Evolutionary conservation across 75 land plant genomes (phyloP).

Genomic region (Chamaecyparis obtusa): DNA sequence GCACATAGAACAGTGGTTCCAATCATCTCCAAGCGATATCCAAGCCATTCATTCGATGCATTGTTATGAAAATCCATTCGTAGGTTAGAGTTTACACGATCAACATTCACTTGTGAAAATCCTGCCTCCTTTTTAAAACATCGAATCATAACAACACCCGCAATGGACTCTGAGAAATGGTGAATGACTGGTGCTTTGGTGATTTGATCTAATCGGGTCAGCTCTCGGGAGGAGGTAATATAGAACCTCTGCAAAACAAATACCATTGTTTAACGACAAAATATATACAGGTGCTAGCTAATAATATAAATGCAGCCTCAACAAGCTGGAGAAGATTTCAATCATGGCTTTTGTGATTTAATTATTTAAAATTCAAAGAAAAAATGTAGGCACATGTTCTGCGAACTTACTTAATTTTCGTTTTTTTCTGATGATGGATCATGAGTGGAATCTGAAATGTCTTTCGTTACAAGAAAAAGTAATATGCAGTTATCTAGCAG

Average conservation of each 20-base stretch:
- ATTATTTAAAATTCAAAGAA: background rate
- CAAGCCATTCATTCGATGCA: conserved; percentile 97
- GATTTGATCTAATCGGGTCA: conserved; percentile 89
- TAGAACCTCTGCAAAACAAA: conserved; percentile 65
- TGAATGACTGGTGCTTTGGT: conserved; percentile 97
- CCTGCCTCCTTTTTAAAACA: conserved; percentile 65
- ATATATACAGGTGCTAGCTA: background rate
- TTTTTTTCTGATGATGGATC: no score
- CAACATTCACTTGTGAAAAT: conserved; percentile 64
- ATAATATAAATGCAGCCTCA: background rate
- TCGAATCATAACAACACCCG: conserved; percentile 83
- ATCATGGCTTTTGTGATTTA: background rate
- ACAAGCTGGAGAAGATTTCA: background rate
- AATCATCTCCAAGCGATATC: conserved; percentile 82
- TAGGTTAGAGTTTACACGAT: conserved; percentile 75
- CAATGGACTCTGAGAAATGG: conserved; percentile 90
- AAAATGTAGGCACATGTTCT: background rate
- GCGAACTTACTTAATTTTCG: no score
- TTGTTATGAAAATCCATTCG: conserved; percentile 95
- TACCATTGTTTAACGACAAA: background rate
- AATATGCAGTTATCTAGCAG: no score
- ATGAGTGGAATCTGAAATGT: no score
- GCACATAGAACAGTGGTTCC: conserved; percentile 78
- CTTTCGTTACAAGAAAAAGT: no score
- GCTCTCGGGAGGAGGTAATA: conserved; percentile 79